Percentiles rank a stretch among this genome's conserved stretches.
These are phyloP conservation scores for Cymbopogon citratus DNA, from an alignment of 176 grass and related monocot species.

Conservation along the genomic window DNA sequence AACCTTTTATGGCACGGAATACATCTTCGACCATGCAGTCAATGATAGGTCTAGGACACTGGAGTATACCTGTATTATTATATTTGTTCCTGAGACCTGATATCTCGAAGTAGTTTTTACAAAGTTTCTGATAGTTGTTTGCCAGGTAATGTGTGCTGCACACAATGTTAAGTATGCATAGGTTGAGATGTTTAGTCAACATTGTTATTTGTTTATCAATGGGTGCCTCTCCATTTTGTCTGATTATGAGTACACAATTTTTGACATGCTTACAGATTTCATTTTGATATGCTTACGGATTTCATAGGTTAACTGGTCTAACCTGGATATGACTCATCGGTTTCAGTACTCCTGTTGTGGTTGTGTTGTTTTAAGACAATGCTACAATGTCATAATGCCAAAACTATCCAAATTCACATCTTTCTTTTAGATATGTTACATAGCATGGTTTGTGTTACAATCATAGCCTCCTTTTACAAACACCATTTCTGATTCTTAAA, in stretches of 20 bases:
- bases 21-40: not conserved
- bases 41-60: not conserved
- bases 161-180: not conserved
- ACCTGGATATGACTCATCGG: not conserved
- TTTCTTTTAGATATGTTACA: not conserved
- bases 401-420: not conserved
- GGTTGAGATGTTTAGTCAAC: not conserved
- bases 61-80: not conserved
- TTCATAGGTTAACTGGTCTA: not conserved
- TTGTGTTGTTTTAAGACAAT: not conserved
- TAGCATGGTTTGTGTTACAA: not conserved
- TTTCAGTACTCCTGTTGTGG: not conserved
- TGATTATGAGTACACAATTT: not conserved
- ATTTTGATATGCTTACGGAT: too few species aligned
- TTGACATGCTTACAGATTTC: too few species aligned
- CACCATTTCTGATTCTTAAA: not conserved
- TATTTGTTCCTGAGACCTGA: not conserved
- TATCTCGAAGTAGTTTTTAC: not conserved
- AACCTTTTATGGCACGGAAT: not conserved
- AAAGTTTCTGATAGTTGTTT: not conserved
- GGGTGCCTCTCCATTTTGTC: not conserved
- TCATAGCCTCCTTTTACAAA: conserved; percentile 5
- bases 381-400: not conserved
- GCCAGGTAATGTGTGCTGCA: not conserved
- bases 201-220: not conserved